phyloP scores from a whole-genome alignment of 345 rosid species.

The Mercurialis annua region DNA sequence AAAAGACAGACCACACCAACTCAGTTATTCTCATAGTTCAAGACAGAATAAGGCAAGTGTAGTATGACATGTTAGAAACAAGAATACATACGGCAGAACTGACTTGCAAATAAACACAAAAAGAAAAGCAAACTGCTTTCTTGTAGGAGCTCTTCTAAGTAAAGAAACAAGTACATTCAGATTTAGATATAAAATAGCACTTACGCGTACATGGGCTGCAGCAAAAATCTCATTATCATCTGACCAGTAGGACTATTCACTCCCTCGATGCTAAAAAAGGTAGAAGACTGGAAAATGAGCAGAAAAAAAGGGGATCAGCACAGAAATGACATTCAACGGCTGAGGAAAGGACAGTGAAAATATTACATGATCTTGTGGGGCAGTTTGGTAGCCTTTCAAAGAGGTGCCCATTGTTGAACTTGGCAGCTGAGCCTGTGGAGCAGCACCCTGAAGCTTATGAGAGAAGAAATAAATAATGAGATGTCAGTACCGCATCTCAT shows the following conservation, averaged over 20 bases:
- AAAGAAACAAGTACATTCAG: background rate
- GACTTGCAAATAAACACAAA: background rate
- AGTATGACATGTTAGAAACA: background rate
- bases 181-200: slow-evolving; percentile 31
- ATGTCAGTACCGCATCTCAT: background rate
- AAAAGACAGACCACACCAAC: background rate
- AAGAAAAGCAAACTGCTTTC: background rate
- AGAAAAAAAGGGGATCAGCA: background rate
- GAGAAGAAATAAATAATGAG: slow-evolving; percentile 6
- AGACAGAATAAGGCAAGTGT: background rate
- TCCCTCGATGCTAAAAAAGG: slow-evolving; percentile 40
- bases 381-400: slow-evolving; percentile 43
- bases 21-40: background rate
- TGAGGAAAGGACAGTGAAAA: background rate
- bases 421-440: slow-evolving; percentile 52
- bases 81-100: background rate
- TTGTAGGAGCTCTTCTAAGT: background rate
- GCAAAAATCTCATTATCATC: slow-evolving; percentile 51
- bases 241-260: slow-evolving; percentile 36
- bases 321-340: background rate
- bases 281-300: slow-evolving; percentile 39
- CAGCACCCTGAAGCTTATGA: slow-evolving; percentile 38
- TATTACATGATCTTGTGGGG: slow-evolving; percentile 56
- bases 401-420: slow-evolving; percentile 42
- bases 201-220: slow-evolving; percentile 62